A percentile compares a stretch with the other conserved stretches of the same genome.
Evolutionary conservation across 225 moss, liverwort and hornwort species (phyloP).

Genomic region (Thuidium tamariscinum): DNA sequence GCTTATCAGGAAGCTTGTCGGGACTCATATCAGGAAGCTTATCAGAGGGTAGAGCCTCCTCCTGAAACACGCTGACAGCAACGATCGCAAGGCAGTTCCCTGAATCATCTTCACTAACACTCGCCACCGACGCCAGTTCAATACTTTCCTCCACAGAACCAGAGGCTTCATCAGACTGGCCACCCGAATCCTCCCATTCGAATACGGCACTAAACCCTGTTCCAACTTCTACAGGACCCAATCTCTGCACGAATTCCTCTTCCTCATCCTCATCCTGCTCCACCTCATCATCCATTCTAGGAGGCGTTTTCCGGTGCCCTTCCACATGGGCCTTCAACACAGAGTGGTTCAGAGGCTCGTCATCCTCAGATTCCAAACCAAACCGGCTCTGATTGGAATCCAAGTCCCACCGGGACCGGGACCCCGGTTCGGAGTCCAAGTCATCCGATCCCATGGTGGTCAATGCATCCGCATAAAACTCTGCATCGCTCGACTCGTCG

Average conservation of each 20-base stretch:
- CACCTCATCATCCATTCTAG: not conserved
- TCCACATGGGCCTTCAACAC: constrained; percentile 28
- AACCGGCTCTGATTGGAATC: not conserved
- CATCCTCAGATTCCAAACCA: not conserved
- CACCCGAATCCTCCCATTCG: constrained; percentile 4
- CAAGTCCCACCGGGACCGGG: constrained; percentile 8
- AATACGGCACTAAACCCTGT: not conserved
- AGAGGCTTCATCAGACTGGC: not conserved
- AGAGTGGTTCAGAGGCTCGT: constrained; percentile 9
- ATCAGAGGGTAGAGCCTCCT: not conserved
- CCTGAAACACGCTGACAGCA: not conserved
- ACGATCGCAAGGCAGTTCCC: not conserved
- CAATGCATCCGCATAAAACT: constrained; percentile 36
- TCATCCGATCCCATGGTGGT: constrained; percentile 43
- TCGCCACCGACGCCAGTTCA: not conserved
- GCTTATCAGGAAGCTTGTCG: not conserved
- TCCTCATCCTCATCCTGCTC: not conserved
- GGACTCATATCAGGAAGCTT: not conserved
- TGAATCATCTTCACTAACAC: not conserved
- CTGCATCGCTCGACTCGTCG: not conserved
- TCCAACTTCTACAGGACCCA: not conserved
- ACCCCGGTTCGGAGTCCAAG: constrained; percentile 33
- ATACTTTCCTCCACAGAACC: not conserved
- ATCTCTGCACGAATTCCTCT: not conserved
- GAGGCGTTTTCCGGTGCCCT: not conserved